Conservation (phyloP, 495 filamentous ascomycete species). For the Neurospora sp. region DNA sequence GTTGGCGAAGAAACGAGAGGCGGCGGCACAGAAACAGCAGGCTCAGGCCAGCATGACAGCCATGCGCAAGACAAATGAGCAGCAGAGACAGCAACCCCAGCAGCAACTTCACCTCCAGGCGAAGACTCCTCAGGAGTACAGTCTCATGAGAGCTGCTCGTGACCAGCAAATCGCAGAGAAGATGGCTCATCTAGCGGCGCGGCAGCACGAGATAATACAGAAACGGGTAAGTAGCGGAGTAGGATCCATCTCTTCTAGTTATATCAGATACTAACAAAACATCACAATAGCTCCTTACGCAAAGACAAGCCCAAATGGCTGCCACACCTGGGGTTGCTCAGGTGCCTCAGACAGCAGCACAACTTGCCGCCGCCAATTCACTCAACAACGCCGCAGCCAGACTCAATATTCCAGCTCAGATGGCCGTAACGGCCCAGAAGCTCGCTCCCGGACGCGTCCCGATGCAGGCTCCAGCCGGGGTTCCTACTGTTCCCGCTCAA, state of each 20-base stretch:
- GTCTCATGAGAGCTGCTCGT: slow-evolving; percentile 73
- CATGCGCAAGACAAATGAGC: slow-evolving; percentile 60
- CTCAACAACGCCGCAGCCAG: slow-evolving; percentile 25
- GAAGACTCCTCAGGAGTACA: slow-evolving; percentile 80
- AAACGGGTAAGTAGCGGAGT: slow-evolving; percentile 42
- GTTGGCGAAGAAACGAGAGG: slow-evolving; percentile 86
- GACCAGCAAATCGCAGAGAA: slow-evolving; percentile 70
- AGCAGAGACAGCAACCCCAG: slow-evolving; percentile 43
- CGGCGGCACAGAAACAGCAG: slow-evolving; percentile 72
- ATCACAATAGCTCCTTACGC: slow-evolving; percentile 13
- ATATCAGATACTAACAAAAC: slow-evolving; percentile 10
- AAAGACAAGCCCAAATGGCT: slow-evolving; percentile 27
- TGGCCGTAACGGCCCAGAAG: slow-evolving; percentile 25
- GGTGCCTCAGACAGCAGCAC: slow-evolving; percentile 23
- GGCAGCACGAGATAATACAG: slow-evolving; percentile 39
- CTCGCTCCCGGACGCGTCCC: slow-evolving; percentile 27
- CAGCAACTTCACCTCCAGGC: slow-evolving; percentile 43
- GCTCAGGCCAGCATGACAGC: slow-evolving; percentile 62
- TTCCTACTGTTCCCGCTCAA: slow-evolving; percentile 29
- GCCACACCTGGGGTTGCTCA: slow-evolving; percentile 30
- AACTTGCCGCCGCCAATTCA: slow-evolving; percentile 30
- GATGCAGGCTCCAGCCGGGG: slow-evolving; percentile 33
- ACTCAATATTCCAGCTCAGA: slow-evolving; percentile 25
- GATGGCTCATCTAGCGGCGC: slow-evolving; percentile 57
- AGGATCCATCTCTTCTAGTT: background rate